Conservation (phyloP, 2,329 filamentous ascomycete species). For the Trichoderma breve region DNA sequence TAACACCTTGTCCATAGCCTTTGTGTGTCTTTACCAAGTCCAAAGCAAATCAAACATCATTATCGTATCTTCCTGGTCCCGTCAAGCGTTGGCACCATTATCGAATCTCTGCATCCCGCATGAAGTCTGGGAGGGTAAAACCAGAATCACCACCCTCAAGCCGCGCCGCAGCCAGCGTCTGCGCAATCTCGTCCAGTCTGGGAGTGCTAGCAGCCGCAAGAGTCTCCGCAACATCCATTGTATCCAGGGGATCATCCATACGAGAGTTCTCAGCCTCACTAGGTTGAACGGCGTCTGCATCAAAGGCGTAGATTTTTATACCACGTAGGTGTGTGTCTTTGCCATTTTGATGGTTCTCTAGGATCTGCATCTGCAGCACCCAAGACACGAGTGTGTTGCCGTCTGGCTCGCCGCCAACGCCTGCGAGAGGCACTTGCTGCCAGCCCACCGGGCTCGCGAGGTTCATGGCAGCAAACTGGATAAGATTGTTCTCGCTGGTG, state of each 20-base stretch:
- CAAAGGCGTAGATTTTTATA: conserved; percentile 75
- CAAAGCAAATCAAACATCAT: not conserved
- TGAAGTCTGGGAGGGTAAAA: conserved; percentile 41
- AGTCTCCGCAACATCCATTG: conserved; percentile 24
- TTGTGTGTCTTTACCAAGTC: not conserved
- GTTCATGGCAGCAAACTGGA: conserved; percentile 79
- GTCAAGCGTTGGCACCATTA: conserved; percentile 24
- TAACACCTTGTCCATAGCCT: not conserved
- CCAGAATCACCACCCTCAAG: conserved; percentile 37
- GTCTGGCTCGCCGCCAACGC: conserved; percentile 57
- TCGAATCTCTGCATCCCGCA: conserved; percentile 44
- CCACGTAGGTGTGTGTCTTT: conserved; percentile 98
- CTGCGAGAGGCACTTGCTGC: conserved; percentile 72
- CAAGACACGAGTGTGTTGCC: conserved; percentile 80
- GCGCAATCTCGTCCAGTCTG: conserved; percentile 31
- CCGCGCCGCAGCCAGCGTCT: conserved; percentile 29
- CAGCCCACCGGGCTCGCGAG: conserved; percentile 81
- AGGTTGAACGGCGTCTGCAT: conserved; percentile 46
- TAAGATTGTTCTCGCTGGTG: conserved; percentile 85
- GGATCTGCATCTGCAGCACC: conserved; percentile 83
- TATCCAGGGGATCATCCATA: conserved; percentile 31
- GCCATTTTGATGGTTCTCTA: conserved; percentile 98
- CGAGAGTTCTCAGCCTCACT: conserved; percentile 37
- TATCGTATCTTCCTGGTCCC: not conserved
- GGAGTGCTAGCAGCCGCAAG: conserved; percentile 8